Percentiles rank a stretch among this genome's conserved stretches.
phyloP scores from a whole-genome alignment of 148 eudicot species.

The Chenopodium formosanum region DNA sequence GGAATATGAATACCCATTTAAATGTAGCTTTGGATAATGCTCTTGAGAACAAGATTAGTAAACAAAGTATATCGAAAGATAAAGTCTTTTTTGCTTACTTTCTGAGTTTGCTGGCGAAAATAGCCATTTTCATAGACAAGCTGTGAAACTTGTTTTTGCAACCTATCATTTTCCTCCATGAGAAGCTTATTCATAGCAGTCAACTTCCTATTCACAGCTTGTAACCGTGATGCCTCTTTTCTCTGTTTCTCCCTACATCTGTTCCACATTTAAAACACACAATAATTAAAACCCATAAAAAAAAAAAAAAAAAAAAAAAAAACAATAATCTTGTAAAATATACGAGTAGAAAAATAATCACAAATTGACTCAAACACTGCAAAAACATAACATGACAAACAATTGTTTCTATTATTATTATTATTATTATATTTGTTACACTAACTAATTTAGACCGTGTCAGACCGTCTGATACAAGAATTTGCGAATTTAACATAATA shows the following conservation, averaged over 20 bases:
- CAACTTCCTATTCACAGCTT: constrained; percentile 91
- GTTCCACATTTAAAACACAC: constrained; percentile 16
- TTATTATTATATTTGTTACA: too few species aligned
- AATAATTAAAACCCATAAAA: background rate
- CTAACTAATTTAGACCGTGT: too few species aligned
- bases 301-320: background rate
- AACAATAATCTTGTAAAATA: background rate
- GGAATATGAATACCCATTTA: background rate
- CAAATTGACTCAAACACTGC: background rate
- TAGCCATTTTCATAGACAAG: constrained; percentile 93
- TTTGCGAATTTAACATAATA: too few species aligned
- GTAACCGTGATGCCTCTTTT: constrained; percentile 88
- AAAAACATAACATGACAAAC: too few species aligned
- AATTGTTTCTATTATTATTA: too few species aligned
- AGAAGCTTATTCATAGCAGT: constrained; percentile 97
- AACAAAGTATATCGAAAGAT: background rate
- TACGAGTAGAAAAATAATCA: background rate
- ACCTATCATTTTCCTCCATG: constrained; percentile 96
- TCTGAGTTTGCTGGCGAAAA: constrained; percentile 82
- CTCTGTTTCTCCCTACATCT: constrained; percentile 98
- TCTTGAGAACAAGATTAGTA: background rate
- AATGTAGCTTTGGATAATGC: background rate
- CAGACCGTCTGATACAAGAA: too few species aligned
- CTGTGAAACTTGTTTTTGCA: constrained; percentile 92
- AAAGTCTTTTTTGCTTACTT: constrained; percentile 38